A percentile compares a stretch with the other conserved stretches of the same genome.
Conservation (phyloP, 1,284 basidiomycete species). For the Ceratobasidium sp. region DNA sequence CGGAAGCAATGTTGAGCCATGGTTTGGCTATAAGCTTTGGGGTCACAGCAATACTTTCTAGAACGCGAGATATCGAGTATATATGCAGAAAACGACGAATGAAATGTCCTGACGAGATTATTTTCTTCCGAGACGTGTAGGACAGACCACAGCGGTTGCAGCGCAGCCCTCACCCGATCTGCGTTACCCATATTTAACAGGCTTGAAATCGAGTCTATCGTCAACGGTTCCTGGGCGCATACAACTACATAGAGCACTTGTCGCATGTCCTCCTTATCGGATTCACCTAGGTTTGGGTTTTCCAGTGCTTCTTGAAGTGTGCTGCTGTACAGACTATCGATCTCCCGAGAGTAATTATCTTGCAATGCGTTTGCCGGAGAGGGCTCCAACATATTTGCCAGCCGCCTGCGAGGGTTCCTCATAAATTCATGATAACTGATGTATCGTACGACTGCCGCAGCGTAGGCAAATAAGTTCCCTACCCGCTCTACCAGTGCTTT, state of each 20-base stretch:
- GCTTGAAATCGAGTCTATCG: neutral
- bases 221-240: neutral
- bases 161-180: neutral
- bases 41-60: neutral
- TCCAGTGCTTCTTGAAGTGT: neutral
- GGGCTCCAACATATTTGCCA: neutral
- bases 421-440: neutral
- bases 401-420: neutral
- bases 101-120: neutral
- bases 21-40: neutral
- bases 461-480: slow-evolving; percentile 10
- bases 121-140: neutral
- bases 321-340: neutral
- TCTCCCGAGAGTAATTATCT: neutral
- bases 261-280: neutral
- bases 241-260: neutral
- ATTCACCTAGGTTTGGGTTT: neutral
- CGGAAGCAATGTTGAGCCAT: neutral
- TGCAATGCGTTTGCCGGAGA: neutral
- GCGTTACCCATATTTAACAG: neutral
- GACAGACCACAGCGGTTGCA: neutral
- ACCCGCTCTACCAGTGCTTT: neutral
- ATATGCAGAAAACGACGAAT: neutral
- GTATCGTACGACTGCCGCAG: slow-evolving; percentile 7
- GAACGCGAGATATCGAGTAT: neutral